phyloP scores from a whole-genome alignment of 495 filamentous ascomycete species.

The Aspergillus wentii region DNA sequence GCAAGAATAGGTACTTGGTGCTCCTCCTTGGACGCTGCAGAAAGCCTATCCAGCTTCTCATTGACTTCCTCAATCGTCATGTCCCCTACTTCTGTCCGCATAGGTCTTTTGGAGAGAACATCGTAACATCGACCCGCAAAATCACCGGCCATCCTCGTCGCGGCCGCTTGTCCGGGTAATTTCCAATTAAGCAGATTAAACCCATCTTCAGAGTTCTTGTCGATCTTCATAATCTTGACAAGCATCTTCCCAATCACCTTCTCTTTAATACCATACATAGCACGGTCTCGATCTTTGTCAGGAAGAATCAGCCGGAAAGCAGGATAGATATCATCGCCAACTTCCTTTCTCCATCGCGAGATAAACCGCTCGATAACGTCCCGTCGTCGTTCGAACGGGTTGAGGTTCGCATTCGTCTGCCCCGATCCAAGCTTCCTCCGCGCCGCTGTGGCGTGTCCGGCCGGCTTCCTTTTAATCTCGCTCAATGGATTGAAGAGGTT shows the following conservation, averaged over 20 bases:
- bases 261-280: slow-evolving; percentile 95
- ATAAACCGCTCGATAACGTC: slow-evolving; percentile 88
- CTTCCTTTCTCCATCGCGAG: slow-evolving; percentile 78
- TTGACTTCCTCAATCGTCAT: slow-evolving; percentile 90
- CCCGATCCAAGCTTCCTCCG: slow-evolving; percentile 55
- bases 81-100: slow-evolving; percentile 66
- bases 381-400: slow-evolving; percentile 79
- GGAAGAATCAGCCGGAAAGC: slow-evolving; percentile 89
- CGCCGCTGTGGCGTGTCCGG: slow-evolving; percentile 41
- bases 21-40: slow-evolving; percentile 70
- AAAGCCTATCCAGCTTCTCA: slow-evolving; percentile 73
- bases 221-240: slow-evolving; percentile 88
- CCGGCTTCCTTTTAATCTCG: slow-evolving; percentile 73
- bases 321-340: slow-evolving; percentile 90
- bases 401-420: slow-evolving; percentile 42
- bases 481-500: slow-evolving; percentile 83
- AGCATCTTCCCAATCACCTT: slow-evolving; percentile 82
- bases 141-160: slow-evolving; percentile 71
- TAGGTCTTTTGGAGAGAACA: slow-evolving; percentile 77
- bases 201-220: slow-evolving; percentile 85
- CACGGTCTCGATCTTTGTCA: slow-evolving; percentile 86
- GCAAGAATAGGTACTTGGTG: slow-evolving; percentile 74
- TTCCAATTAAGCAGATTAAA: slow-evolving; percentile 90
- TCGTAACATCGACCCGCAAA: slow-evolving; percentile 87
- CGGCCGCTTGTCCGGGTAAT: slow-evolving; percentile 63